Percentiles rank a stretch among this genome's conserved stretches.
Evolutionary conservation across 306 rosid species (phyloP).

Genomic region (Inga laurina): DNA sequence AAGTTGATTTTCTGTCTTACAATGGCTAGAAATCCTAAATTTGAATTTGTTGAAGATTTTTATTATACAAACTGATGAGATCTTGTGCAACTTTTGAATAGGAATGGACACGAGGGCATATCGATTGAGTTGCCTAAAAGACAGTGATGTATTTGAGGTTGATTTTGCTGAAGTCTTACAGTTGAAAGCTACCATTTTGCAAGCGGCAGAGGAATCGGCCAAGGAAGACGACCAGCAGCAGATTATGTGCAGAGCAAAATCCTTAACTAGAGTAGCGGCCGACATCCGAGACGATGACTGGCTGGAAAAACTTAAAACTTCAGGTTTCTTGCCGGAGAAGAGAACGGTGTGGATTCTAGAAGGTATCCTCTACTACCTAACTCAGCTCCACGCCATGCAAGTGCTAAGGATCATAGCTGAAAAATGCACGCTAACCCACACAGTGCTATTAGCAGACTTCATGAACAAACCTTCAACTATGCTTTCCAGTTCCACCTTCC

Average conservation of each 20-base stretch:
- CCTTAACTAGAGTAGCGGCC: constrained; percentile 81
- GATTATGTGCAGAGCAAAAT: constrained; percentile 55
- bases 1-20: background rate
- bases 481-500: constrained; percentile 69
- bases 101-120: constrained; percentile 99
- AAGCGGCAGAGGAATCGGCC: constrained; percentile 71
- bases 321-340: constrained; percentile 84
- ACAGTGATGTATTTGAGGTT: constrained; percentile 85
- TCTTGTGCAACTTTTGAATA: constrained; percentile 45
- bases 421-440: constrained; percentile 64
- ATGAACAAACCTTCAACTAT: constrained; percentile 91
- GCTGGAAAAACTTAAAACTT: constrained; percentile 78
- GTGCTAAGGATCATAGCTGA: constrained; percentile 76
- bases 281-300: constrained; percentile 80
- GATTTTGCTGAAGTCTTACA: constrained; percentile 78
- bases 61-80: background rate
- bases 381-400: constrained; percentile 78
- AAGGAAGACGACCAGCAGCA: constrained; percentile 36
- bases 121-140: constrained; percentile 85
- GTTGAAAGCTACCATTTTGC: constrained; percentile 68
- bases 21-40: background rate
- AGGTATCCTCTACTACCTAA: constrained; percentile 84
- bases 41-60: background rate
- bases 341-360: constrained; percentile 91
- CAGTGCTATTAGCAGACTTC: constrained; percentile 88